A percentile compares a stretch with the other conserved stretches of the same genome.
These are phyloP conservation scores for Metschnikowia cerradonensis DNA, from an alignment of 805 yeast species.

Conservation along the genomic window DNA sequence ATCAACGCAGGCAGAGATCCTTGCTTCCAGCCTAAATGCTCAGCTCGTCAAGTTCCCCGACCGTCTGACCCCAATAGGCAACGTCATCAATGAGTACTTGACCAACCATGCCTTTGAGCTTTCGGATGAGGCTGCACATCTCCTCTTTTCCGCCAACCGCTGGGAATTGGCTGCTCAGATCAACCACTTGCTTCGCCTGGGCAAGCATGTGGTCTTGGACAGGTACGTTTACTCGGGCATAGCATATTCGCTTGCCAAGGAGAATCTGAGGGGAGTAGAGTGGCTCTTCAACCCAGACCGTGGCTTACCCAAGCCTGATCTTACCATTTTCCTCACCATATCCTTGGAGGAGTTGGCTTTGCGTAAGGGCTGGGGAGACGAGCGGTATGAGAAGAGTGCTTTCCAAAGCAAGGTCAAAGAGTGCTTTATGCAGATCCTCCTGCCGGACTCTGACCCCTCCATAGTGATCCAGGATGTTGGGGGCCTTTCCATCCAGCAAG, in stretches of 20 bases:
- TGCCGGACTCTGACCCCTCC: conserved; percentile 23
- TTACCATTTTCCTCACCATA: conserved; percentile 71
- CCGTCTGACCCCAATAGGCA: conserved; percentile 77
- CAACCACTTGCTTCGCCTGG: conserved; percentile 41
- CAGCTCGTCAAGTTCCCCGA: conserved; percentile 80
- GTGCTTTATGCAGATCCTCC: conserved; percentile 51
- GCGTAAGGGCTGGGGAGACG: conserved; percentile 90
- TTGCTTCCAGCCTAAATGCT: conserved; percentile 19
- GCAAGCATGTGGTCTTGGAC: conserved; percentile 67
- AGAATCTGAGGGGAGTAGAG: conserved; percentile 39
- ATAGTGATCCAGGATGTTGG: conserved; percentile 56
- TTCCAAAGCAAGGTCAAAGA: conserved; percentile 71
- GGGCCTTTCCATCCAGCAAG: conserved; percentile 52
- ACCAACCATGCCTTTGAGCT: conserved; percentile 46
- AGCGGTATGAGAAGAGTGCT: conserved; percentile 72
- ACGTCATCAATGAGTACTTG: conserved; percentile 70
- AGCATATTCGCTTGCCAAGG: conserved; percentile 85
- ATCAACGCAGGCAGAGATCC: conserved; percentile 65
- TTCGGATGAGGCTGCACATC: conserved; percentile 78
- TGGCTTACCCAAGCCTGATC: conserved; percentile 85
- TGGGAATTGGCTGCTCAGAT: conserved; percentile 75
- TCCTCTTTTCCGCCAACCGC: conserved; percentile 86
- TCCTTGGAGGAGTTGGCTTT: conserved; percentile 38
- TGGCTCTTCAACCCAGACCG: conserved; percentile 84
- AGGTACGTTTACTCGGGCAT: conserved; percentile 91